phyloP scores from a whole-genome alignment of 1,284 basidiomycete species.

The Vanrija sp. region DNA sequence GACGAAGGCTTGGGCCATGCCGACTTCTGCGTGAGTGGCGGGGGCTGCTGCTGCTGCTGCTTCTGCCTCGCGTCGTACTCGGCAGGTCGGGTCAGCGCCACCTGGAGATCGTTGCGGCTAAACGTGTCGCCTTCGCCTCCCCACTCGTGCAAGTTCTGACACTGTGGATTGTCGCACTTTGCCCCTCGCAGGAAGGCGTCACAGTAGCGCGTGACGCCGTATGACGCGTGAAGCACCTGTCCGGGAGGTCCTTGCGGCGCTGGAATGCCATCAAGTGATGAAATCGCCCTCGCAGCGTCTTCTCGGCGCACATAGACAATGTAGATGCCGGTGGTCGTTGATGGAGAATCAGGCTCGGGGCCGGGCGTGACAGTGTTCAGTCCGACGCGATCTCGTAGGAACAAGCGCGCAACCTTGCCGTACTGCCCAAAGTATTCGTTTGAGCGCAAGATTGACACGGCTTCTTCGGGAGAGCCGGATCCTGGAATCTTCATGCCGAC shows the following conservation, averaged over 20 bases:
- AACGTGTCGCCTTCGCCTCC: conserved; percentile 97
- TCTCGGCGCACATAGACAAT: conserved; percentile 93
- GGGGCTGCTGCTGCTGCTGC: conserved; percentile 31
- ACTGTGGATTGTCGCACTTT: conserved; percentile 67
- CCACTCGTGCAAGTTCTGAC: conserved; percentile 95
- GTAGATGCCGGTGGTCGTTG: conserved; percentile 76
- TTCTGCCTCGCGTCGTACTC: conserved; percentile 47
- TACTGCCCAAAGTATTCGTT: conserved; percentile 99
- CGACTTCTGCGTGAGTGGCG: conserved; percentile 28
- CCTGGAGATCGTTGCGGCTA: conserved; percentile 85
- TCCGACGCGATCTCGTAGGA: conserved; percentile 79
- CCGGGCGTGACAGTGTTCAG: conserved; percentile 51
- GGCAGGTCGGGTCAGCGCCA: conserved; percentile 55
- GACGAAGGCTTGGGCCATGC: conserved; percentile 37
- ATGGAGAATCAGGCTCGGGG: conserved; percentile 48
- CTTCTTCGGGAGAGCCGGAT: conserved; percentile 75
- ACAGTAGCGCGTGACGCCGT: conserved; percentile 98
- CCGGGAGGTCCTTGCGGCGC: conserved; percentile 70
- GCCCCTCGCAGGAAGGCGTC: conserved; percentile 87
- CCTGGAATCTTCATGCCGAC: conserved; percentile 80
- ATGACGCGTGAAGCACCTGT: conserved; percentile 83
- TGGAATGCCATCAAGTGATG: conserved; percentile 84
- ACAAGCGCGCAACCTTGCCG: conserved; percentile 94
- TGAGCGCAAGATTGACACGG: conserved; percentile 88
- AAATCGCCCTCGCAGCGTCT: conserved; percentile 90